Percentiles rank a stretch among this genome's conserved stretches.
Evolutionary conservation across 2,329 filamentous ascomycete genomes (phyloP).

Genomic region (Claviceps pusilla): DNA sequence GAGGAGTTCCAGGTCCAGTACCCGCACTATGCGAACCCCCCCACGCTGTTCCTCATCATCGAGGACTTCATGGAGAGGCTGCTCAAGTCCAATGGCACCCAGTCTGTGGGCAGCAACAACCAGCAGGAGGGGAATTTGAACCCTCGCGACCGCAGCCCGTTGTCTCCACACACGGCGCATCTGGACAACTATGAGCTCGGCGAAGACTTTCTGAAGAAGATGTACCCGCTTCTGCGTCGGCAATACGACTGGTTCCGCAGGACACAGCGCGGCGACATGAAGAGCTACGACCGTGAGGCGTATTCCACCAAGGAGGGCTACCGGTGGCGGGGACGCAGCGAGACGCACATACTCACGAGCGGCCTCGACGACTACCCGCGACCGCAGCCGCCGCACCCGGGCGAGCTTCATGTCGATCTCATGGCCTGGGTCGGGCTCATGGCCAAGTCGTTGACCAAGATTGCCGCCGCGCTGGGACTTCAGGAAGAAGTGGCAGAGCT

Average conservation of each 20-base stretch:
- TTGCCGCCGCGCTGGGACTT: slow-evolving; percentile 61
- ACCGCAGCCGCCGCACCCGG: slow-evolving; percentile 82
- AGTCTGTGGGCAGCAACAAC: background rate
- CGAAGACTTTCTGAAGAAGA: slow-evolving; percentile 53
- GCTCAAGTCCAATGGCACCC: slow-evolving; percentile 35
- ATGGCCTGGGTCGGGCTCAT: slow-evolving; percentile 98
- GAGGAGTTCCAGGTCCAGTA: slow-evolving; percentile 89
- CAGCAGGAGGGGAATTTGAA: slow-evolving; percentile 28
- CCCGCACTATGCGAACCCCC: slow-evolving; percentile 93
- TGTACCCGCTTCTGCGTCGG: slow-evolving; percentile 76
- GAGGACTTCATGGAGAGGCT: slow-evolving; percentile 73
- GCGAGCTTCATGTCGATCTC: slow-evolving; percentile 87
- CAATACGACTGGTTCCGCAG: slow-evolving; percentile 93
- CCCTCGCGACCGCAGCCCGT: slow-evolving; percentile 20
- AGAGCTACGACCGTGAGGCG: slow-evolving; percentile 76
- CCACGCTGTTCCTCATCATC: slow-evolving; percentile 81
- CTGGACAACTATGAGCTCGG: slow-evolving; percentile 54
- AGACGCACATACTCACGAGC: slow-evolving; percentile 76
- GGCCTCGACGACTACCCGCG: slow-evolving; percentile 94
- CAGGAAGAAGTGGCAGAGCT: slow-evolving; percentile 63
- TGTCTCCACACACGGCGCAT: slow-evolving; percentile 43
- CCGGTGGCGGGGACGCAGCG: slow-evolving; percentile 82
- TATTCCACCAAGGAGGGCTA: slow-evolving; percentile 87
- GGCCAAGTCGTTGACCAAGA: slow-evolving; percentile 68
- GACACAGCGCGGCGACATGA: slow-evolving; percentile 81